These are phyloP conservation scores for Fusarium hainanense DNA, from an alignment of 2,329 filamentous ascomycete genomes.

Conservation along the genomic window DNA sequence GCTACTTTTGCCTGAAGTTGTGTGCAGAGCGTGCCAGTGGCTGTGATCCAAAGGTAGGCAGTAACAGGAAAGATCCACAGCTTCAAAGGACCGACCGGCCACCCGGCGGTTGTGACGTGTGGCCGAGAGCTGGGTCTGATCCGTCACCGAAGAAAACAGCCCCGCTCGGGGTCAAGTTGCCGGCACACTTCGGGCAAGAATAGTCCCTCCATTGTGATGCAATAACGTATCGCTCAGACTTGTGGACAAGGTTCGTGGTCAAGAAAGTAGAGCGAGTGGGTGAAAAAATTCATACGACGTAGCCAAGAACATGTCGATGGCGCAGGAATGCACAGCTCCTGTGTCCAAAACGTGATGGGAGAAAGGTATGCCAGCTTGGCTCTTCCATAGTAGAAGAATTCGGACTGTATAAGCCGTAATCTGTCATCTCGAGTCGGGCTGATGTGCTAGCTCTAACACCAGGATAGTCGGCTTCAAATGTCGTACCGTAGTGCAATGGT, in stretches of 20 bases:
- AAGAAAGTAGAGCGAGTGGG: slow-evolving; percentile 20
- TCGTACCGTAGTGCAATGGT: neutral
- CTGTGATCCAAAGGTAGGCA: slow-evolving; percentile 20
- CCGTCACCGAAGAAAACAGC: slow-evolving; percentile 33
- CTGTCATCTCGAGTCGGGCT: neutral
- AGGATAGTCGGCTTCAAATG: neutral
- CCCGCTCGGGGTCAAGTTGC: slow-evolving; percentile 27
- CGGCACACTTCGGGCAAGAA: slow-evolving; percentile 16
- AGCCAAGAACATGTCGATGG: slow-evolving; percentile 2
- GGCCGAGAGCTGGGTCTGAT: slow-evolving; percentile 28
- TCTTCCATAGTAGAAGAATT: neutral
- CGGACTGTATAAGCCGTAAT: neutral
- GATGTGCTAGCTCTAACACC: neutral
- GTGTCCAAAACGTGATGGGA: neutral
- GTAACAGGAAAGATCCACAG: slow-evolving; percentile 17
- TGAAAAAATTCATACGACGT: slow-evolving; percentile 23
- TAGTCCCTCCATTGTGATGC: slow-evolving; percentile 12
- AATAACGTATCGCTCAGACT: slow-evolving; percentile 4
- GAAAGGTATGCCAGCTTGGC: neutral
- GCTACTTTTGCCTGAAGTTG: slow-evolving; percentile 12
- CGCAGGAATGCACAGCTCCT: neutral
- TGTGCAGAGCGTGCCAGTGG: neutral
- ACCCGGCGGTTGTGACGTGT: slow-evolving; percentile 4
- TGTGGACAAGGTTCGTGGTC: slow-evolving; percentile 26
- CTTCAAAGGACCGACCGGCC: slow-evolving; percentile 16